A percentile compares a stretch with the other conserved stretches of the same genome.
Conservation (phyloP, 1,284 basidiomycete species). For the Agroathelia rolfsii region DNA sequence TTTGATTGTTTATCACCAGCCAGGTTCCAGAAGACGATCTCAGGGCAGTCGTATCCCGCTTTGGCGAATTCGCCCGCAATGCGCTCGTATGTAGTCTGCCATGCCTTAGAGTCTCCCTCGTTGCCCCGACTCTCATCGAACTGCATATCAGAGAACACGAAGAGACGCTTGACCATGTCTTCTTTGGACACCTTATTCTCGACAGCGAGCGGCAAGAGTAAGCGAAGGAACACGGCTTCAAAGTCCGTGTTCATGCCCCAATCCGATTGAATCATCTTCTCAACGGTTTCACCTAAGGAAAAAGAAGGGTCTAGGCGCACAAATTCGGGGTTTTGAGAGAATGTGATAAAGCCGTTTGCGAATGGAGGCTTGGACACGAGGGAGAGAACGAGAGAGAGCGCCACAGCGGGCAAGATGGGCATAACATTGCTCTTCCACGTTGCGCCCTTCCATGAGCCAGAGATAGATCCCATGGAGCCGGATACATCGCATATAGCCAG, state of each 20-base stretch:
- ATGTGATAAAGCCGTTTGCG: slow-evolving; percentile 57
- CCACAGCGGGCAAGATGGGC: slow-evolving; percentile 52
- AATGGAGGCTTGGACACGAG: slow-evolving; percentile 55
- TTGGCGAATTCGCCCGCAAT: slow-evolving; percentile 41
- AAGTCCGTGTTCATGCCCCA: slow-evolving; percentile 59
- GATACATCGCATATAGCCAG: slow-evolving; percentile 70
- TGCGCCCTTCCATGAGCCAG: slow-evolving; percentile 1
- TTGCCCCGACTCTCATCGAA: slow-evolving; percentile 36
- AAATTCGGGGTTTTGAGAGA: slow-evolving; percentile 41
- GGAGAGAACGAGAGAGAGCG: slow-evolving; percentile 57
- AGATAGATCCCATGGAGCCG: slow-evolving; percentile 54
- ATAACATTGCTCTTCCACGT: slow-evolving; percentile 10
- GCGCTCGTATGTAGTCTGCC: slow-evolving; percentile 52
- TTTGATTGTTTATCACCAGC: slow-evolving; percentile 9
- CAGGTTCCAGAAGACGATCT: slow-evolving; percentile 58
- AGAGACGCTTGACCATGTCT: slow-evolving; percentile 66
- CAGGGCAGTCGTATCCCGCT: slow-evolving; percentile 58
- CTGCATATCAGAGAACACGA: slow-evolving; percentile 73
- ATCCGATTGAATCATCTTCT: slow-evolving; percentile 23
- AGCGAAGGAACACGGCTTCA: slow-evolving; percentile 44
- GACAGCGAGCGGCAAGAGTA: slow-evolving; percentile 49
- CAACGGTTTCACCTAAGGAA: slow-evolving; percentile 24
- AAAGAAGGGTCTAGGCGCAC: slow-evolving; percentile 35
- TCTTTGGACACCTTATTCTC: slow-evolving; percentile 44
- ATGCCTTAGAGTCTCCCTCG: slow-evolving; percentile 15